These are phyloP conservation scores for Cokeromyces recurvatus DNA, from an alignment of 371 early-diverging fungal genomes.

Conservation along the genomic window DNA sequence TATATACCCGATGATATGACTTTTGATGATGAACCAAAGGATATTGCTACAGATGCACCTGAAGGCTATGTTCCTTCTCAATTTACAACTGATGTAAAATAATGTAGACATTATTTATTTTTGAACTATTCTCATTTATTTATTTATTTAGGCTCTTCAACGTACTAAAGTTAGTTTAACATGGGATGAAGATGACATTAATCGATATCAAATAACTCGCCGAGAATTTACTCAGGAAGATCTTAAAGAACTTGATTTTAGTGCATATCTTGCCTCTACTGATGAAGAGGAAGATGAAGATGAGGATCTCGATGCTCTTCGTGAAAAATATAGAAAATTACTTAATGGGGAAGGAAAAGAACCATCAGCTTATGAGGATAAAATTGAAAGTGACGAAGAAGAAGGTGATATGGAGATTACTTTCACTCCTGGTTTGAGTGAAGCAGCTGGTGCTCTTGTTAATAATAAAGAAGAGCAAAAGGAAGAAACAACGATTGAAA, in stretches of 20 bases:
- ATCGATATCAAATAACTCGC: slow-evolving; percentile 73
- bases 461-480: slow-evolving; percentile 46
- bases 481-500: slow-evolving; percentile 61
- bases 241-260: slow-evolving; percentile 88
- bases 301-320: slow-evolving; percentile 49
- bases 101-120: neutral
- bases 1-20: slow-evolving; percentile 92
- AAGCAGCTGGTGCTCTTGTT: slow-evolving; percentile 57
- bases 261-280: slow-evolving; percentile 80
- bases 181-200: slow-evolving; percentile 96
- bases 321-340: slow-evolving; percentile 65
- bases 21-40: slow-evolving; percentile 75
- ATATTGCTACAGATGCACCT: slow-evolving; percentile 70
- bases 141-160: slow-evolving; percentile 69
- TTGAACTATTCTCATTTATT: neutral
- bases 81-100: slow-evolving; percentile 78
- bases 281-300: slow-evolving; percentile 65
- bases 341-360: slow-evolving; percentile 39
- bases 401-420: slow-evolving; percentile 94
- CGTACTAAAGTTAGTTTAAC: slow-evolving; percentile 91
- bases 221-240: slow-evolving; percentile 85
- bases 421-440: slow-evolving; percentile 89
- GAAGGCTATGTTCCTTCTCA: slow-evolving; percentile 74
- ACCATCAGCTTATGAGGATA: slow-evolving; percentile 31
- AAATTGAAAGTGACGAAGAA: slow-evolving; percentile 33